Percentiles rank a stretch among this genome's conserved stretches.
Evolutionary conservation across 345 rosid species (phyloP).

Genomic region (Salix caprea): DNA sequence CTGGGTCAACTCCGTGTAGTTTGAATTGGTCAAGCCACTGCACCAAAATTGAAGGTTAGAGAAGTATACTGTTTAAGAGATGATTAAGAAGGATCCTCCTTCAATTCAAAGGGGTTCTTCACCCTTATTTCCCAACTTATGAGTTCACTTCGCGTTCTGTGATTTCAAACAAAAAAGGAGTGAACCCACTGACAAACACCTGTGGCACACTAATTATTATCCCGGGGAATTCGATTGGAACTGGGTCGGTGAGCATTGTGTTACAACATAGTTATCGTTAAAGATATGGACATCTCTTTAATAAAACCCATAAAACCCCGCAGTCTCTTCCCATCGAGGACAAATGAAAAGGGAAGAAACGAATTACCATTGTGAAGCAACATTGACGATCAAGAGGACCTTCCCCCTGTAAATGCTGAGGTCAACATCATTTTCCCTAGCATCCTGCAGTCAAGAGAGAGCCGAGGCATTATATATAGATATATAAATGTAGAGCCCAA

Average conservation of each 20-base stretch:
- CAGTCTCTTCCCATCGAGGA: background rate
- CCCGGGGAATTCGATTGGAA: background rate
- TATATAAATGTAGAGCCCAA: background rate
- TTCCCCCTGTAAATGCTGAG: constrained; percentile 78
- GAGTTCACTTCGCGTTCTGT: too few relatives aligned
- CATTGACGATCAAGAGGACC: constrained; percentile 87
- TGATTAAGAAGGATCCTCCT: background rate
- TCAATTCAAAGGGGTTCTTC: too few relatives aligned
- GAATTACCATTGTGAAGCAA: constrained; percentile 90
- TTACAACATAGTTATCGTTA: background rate
- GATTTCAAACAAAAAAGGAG: background rate
- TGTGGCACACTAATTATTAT: background rate
- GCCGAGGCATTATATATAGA: background rate
- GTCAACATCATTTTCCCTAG: constrained; percentile 65
- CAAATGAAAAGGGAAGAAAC: background rate
- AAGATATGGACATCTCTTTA: background rate
- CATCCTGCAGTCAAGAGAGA: constrained; percentile 50
- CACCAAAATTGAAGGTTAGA: constrained; percentile 14
- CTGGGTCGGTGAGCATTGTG: background rate
- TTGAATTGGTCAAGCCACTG: constrained; percentile 92
- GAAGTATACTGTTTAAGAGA: background rate
- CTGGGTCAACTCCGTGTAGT: constrained; percentile 80
- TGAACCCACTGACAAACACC: background rate
- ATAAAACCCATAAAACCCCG: background rate
- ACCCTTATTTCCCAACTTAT: background rate